Conservation (phyloP, 2,329 filamentous ascomycete species). For the Verticillium isaacii region DNA sequence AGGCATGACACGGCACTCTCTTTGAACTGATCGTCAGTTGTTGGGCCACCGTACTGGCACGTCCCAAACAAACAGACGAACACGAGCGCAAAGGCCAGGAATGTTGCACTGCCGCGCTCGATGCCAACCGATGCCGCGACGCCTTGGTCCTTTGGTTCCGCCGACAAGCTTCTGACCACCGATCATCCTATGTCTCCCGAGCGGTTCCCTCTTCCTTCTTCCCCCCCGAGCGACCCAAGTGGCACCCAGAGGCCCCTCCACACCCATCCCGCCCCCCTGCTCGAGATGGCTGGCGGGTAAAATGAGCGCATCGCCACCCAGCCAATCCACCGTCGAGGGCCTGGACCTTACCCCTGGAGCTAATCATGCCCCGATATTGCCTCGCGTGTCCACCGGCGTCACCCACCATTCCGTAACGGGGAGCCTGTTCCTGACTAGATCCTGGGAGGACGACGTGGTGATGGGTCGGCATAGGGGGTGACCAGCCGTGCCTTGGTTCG, state of each 20-base stretch:
- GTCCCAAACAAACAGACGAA: neutral
- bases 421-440: conserved; percentile 4
- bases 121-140: neutral
- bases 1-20: neutral
- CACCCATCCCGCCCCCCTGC: neutral
- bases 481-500: neutral
- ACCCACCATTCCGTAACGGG: neutral
- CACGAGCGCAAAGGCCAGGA: neutral
- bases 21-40: neutral
- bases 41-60: neutral
- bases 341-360: conserved; percentile 2
- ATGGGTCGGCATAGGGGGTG: neutral
- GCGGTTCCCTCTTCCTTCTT: neutral
- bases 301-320: conserved; percentile 1
- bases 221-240: neutral
- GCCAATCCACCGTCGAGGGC: conserved; percentile 3
- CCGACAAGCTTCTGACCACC: neutral
- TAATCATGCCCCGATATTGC: conserved; percentile 2
- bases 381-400: neutral
- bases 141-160: neutral
- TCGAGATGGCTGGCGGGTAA: neutral
- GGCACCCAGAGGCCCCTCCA: neutral
- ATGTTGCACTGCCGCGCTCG: neutral
- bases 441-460: neutral
- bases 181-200: neutral